Percentiles rank a stretch among this genome's conserved stretches.
Conservation (phyloP, 148 eudicot genomes). For the Persicaria tinctoria region DNA sequence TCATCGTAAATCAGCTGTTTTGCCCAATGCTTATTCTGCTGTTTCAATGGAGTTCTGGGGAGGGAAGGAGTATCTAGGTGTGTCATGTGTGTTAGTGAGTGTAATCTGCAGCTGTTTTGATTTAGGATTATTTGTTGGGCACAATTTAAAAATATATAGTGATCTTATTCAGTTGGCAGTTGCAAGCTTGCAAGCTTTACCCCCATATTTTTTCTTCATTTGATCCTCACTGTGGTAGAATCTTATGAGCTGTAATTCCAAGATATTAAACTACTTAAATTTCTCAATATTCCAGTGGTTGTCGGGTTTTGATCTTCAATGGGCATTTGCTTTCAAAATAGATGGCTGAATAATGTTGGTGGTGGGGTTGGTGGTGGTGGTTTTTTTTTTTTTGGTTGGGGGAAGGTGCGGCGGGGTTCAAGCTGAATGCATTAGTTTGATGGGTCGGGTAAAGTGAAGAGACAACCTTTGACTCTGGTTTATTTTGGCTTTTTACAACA, state of each 20-base stretch:
- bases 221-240: neutral
- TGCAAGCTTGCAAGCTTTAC: too few species aligned
- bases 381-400: neutral
- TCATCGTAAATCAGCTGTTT: neutral
- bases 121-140: too few species aligned
- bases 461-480: neutral
- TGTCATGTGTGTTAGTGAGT: neutral
- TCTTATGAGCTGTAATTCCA: neutral
- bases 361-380: too few species aligned
- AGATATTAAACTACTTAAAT: neutral
- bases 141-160: too few species aligned
- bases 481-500: neutral
- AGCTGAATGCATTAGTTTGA: neutral
- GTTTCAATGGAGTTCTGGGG: neutral
- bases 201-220: neutral
- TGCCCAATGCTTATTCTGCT: neutral
- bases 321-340: neutral
- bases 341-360: neutral
- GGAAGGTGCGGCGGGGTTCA: neutral
- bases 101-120: neutral
- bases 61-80: neutral
- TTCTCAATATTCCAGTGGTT: neutral
- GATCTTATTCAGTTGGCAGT: neutral
- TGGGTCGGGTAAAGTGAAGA: neutral
- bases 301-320: neutral